Evolutionary conservation across 345 rosid genomes (phyloP).

Genomic region (Erucastrum elatum): DNA sequence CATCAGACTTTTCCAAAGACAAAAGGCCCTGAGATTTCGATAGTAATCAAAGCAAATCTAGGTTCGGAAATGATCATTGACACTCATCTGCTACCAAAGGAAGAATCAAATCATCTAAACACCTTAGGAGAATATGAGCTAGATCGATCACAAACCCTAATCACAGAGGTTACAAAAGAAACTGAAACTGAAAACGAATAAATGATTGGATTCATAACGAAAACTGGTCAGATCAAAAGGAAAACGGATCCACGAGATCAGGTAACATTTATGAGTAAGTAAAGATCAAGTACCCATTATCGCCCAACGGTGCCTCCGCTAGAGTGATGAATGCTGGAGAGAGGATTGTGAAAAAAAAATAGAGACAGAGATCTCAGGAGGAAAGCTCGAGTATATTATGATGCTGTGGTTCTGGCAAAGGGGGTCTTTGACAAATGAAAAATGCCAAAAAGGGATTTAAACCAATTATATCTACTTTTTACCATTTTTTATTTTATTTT

Average conservation of each 20-base stretch:
- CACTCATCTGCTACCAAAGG: conserved; percentile 16
- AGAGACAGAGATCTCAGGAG: conserved; percentile 33
- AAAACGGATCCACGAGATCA: conserved; percentile 45
- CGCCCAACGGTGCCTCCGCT: conserved; percentile 21
- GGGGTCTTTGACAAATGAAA: conserved; percentile 37
- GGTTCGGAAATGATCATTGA: neutral
- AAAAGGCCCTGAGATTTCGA: neutral
- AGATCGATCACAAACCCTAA: conserved; percentile 25
- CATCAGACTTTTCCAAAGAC: no score
- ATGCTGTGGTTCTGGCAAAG: conserved; percentile 29
- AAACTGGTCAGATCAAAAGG: conserved; percentile 41
- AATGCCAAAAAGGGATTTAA: conserved; percentile 23
- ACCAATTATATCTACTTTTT: conserved; percentile 15
- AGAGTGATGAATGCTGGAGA: conserved; percentile 17
- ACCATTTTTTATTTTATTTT: neutral
- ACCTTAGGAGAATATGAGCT: conserved; percentile 4
- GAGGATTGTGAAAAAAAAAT: neutral
- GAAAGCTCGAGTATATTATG: conserved; percentile 18
- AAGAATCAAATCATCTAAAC: conserved; percentile 25
- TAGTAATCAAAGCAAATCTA: conserved; percentile 8
- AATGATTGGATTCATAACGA: conserved; percentile 22
- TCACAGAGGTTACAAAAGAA: conserved; percentile 8
- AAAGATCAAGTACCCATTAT: conserved; percentile 35
- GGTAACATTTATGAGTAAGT: conserved; percentile 33
- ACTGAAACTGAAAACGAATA: conserved; percentile 27